These are phyloP conservation scores for Nakaseomyces glabratus DNA, from an alignment of 1,139 yeast species.

Conservation along the genomic window DNA sequence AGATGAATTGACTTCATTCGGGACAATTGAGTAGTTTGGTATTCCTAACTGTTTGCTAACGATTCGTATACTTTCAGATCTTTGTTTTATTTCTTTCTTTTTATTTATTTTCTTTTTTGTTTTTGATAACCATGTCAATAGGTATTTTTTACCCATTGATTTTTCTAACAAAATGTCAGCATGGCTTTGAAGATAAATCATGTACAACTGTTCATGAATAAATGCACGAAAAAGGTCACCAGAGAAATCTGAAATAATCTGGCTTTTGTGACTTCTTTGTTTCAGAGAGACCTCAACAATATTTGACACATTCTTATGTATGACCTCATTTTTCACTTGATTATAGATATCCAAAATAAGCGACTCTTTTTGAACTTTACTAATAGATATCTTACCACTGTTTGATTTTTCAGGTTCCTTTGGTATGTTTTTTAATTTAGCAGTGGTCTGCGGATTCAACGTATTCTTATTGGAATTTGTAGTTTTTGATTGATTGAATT, in stretches of 20 bases:
- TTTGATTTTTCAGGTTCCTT: no score
- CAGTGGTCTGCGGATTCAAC: slow-evolving; percentile 7
- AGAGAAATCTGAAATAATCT: slow-evolving; percentile 34
- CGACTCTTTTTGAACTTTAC: slow-evolving; percentile 24
- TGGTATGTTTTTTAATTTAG: slow-evolving; percentile 15
- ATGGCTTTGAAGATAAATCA: slow-evolving; percentile 35
- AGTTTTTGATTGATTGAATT: not conserved
- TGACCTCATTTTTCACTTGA: slow-evolving; percentile 31
- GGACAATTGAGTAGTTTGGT: slow-evolving; percentile 25
- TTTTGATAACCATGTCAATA: slow-evolving; percentile 25
- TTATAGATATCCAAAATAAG: slow-evolving; percentile 29
- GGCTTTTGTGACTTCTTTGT: not conserved
- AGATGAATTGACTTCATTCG: slow-evolving; percentile 11
- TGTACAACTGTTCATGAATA: slow-evolving; percentile 45
- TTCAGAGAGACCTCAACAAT: not conserved
- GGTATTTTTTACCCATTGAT: slow-evolving; percentile 29
- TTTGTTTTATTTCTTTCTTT: slow-evolving; percentile 35
- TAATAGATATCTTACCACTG: no score
- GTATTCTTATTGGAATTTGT: slow-evolving; percentile 9
- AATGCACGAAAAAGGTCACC: slow-evolving; percentile 50
- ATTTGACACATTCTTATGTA: slow-evolving; percentile 18
- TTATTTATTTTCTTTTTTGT: slow-evolving; percentile 27
- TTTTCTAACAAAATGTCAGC: slow-evolving; percentile 34
- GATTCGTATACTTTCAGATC: slow-evolving; percentile 37
- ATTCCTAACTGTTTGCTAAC: slow-evolving; percentile 33